Evolutionary conservation across 768 basidiomycete species (phyloP), one percentile per base, ranked within the genome.

Genomic region (Xerocomus potaroensis): DNA sequence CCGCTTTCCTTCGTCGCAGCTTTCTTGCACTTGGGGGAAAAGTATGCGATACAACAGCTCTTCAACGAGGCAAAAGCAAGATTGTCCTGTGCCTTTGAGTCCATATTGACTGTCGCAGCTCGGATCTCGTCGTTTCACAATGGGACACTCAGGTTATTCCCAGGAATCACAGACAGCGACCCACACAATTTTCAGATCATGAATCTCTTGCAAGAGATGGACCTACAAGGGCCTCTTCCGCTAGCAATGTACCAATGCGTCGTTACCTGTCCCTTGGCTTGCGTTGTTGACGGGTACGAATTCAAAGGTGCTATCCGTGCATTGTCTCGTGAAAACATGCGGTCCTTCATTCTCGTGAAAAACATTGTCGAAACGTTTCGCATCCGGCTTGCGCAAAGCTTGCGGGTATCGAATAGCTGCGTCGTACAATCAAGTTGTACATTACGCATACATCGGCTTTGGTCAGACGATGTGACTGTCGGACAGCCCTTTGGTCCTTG

Each of bases 1-100:
- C 39, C 49, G 1, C 5, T 59, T 18, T 21, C 37, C 10, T 0
- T 42, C 18, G 29, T 49, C 3, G 19, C 43, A 1, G 45, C 45
- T 11, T 60, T 54, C 15, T 16, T 61, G 18, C 55, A 19, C 16
- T 9, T 54, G 15, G 57, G 57, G 12, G 43, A 56, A 9, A 61
- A 59, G 43, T 62, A 62, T 9, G 26, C 2, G 32, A 51, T 62
- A 11, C 23, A 24, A 1, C 6, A 7, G 6, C 37, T 61, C 23
- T 10, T 33, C 35, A 5, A 39, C 1, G 50, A 53, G 32, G 61
- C 50, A 0, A 50, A 47, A n/a, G 27, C 14, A 9, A 47, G 15
- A 21, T 4, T 61, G 10, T 18, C 11, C 2, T 38, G 37, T 11
- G 2, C 16, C 14, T 16, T 14, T 1, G 21, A 46, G 5, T 33